Base-by-base conservation (phyloP, 2,329 filamentous ascomycete species). In the Periglandula ipomoeae region DNA sequence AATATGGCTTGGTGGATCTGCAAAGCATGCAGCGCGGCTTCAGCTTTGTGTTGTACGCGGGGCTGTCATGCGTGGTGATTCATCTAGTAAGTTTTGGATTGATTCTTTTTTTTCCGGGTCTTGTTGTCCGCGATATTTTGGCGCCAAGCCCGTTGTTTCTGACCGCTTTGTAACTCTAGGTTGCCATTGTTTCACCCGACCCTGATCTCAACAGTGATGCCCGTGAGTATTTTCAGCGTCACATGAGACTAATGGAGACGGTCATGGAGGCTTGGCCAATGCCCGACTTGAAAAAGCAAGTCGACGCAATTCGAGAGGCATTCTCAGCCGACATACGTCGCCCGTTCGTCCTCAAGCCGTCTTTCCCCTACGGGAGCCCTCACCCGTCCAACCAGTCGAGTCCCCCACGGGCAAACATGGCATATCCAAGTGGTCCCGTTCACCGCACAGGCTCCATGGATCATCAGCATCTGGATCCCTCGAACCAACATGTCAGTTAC, bases 1-100 rank as follows among this genome's bases (percentile, higher is more conserved):
- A 79, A 0, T 95, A 84, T 64, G 88, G 89, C 3, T 71, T 95
- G 52, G 79, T 79, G 15, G 91, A 90, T 0, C 73, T 97, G 15
- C 76, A 93, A 57, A 94, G 85, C 68, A 96, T 96, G 91, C 85
- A 91, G 60, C 79, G 91, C 56, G 91, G 91, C 35, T 89, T 95
- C 63, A 95, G 90, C 66, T 97, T 95, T 60, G 89, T 88, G 5
- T 89, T 97, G n/a, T 97, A 97, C 61, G 82, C 84, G 49, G 82
- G 95, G 23, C 71, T 97, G 41, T 93, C 89, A 1, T 95, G 90
- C 70, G 90, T 91, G 22, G 90, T 96, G 67, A 77, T 97, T 48
- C 90, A 97, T 66, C 68, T 97, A 67, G 91, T 96, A 74, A 67
- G 88, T 78, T n/a, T 13, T 19, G 17, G 13, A 30, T 10, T n/a